A percentile compares a stretch with the other conserved stretches of the same genome.
These are phyloP conservation scores for Trichomonas tenax DNA, from an alignment of 208 protist species.

Conservation along the genomic window DNA sequence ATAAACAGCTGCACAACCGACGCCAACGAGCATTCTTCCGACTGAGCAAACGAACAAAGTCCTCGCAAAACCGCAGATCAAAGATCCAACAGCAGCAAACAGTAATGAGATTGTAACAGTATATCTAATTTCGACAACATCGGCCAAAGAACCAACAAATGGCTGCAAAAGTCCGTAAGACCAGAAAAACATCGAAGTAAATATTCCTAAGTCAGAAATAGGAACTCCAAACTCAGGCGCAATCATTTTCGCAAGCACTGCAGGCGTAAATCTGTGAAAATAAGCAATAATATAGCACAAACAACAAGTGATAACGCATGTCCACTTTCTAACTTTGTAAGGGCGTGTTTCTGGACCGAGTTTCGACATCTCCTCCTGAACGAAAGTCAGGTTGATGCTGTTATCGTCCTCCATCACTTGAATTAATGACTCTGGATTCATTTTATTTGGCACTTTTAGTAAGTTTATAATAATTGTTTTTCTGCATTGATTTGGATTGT, in stretches of 20 bases:
- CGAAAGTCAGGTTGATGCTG: not conserved
- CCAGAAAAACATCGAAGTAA: not conserved
- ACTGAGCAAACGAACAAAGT: not conserved
- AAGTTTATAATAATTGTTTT: too few species aligned
- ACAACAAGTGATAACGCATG: not conserved
- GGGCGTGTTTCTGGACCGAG: not conserved
- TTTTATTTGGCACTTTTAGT: not conserved
- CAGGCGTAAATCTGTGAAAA: not conserved
- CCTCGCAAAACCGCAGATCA: not conserved
- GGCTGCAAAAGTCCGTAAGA: not conserved
- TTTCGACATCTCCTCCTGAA: not conserved
- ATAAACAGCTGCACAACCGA: not conserved
- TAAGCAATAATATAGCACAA: not conserved
- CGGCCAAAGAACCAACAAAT: not conserved
- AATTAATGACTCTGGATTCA: not conserved
- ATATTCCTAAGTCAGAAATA: not conserved
- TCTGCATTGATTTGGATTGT: too few species aligned
- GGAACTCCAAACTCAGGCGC: not conserved
- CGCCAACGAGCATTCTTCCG: not conserved
- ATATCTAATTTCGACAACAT: not conserved
- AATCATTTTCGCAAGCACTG: not conserved
- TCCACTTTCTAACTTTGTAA: not conserved
- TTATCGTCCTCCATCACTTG: not conserved
- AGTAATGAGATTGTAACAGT: not conserved
- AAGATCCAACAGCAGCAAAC: not conserved